These are phyloP conservation scores for Blastobotrys terrestris DNA, from an alignment of 805 yeast species.

Conservation along the genomic window DNA sequence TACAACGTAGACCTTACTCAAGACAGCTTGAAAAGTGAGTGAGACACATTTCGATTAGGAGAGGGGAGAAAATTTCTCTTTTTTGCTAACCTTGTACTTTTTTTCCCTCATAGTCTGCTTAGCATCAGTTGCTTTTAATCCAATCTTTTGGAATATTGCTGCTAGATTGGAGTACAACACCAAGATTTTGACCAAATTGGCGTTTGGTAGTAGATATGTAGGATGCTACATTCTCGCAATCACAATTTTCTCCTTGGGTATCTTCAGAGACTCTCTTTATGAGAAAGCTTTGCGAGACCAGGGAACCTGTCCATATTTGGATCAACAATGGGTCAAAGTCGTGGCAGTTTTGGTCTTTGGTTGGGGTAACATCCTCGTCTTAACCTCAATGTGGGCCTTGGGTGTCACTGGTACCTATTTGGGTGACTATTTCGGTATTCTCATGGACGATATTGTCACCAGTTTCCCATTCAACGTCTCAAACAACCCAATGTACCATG, in stretches of 20 bases:
- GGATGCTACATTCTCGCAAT: constrained; percentile 86
- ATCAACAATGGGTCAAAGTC: constrained; percentile 34
- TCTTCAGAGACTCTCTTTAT: constrained; percentile 67
- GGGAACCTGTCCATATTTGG: constrained; percentile 53
- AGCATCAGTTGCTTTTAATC: constrained; percentile 77
- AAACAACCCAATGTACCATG: constrained; percentile 96
- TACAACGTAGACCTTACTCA: constrained; percentile 11
- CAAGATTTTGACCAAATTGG: constrained; percentile 65
- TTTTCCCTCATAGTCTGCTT: not conserved
- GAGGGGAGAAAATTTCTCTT: no score
- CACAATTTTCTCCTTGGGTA: constrained; percentile 79
- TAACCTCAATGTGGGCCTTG: constrained; percentile 81
- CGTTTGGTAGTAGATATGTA: constrained; percentile 54
- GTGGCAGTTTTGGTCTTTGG: constrained; percentile 52
- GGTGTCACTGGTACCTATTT: constrained; percentile 96
- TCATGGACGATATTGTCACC: constrained; percentile 84
- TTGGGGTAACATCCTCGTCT: constrained; percentile 73
- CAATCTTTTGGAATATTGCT: constrained; percentile 89
- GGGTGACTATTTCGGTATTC: constrained; percentile 95
- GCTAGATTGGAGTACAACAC: constrained; percentile 83
- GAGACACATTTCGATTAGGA: no score
- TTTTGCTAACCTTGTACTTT: not conserved
- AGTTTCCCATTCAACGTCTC: constrained; percentile 88
- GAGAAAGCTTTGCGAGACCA: constrained; percentile 68
- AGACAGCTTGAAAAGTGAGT: constrained; percentile 12